Conservation (phyloP, 2,329 filamentous ascomycete genomes). For the Cladosporium sp. region DNA sequence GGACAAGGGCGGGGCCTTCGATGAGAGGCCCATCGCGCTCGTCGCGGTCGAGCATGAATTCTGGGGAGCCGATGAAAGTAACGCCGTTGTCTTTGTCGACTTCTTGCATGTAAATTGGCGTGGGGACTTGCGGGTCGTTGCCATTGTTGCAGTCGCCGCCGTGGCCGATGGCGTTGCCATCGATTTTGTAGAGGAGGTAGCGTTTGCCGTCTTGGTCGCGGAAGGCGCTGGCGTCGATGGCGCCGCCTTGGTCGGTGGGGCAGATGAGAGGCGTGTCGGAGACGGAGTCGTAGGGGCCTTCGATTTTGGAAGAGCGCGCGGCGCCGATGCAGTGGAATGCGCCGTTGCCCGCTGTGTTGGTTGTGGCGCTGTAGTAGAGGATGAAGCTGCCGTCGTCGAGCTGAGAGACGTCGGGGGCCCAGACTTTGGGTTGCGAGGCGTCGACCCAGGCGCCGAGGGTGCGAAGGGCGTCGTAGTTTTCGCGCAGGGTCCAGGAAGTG, state of each 20-base stretch:
- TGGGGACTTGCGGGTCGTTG: slow-evolving; percentile 18
- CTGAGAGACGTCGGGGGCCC: slow-evolving; percentile 32
- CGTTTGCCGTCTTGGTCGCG: slow-evolving; percentile 21
- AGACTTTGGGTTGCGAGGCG: slow-evolving; percentile 23
- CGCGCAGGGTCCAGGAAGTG: slow-evolving; percentile 23
- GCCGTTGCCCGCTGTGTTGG: slow-evolving; percentile 20
- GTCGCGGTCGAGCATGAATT: slow-evolving; percentile 22
- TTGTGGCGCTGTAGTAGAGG: slow-evolving; percentile 28
- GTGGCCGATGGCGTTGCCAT: slow-evolving; percentile 25
- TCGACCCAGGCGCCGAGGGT: slow-evolving; percentile 27
- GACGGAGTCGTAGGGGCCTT: slow-evolving; percentile 24
- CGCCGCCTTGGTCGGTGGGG: slow-evolving; percentile 24
- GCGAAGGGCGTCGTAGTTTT: slow-evolving; percentile 28
- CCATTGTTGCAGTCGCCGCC: slow-evolving; percentile 25
- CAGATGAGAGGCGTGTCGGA: slow-evolving; percentile 22
- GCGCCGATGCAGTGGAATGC: slow-evolving; percentile 27
- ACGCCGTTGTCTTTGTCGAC: slow-evolving; percentile 22
- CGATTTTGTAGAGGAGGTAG: slow-evolving; percentile 28
- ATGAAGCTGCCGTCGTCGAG: slow-evolving; percentile 24
- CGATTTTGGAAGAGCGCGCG: slow-evolving; percentile 19
- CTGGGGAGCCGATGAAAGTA: slow-evolving; percentile 19
- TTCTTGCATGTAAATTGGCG: slow-evolving; percentile 26
- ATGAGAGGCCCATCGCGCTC: slow-evolving; percentile 23
- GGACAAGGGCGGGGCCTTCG: slow-evolving; percentile 25
- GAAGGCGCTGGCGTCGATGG: slow-evolving; percentile 27